Percentiles rank a stretch among this genome's conserved stretches.
phyloP scores from a whole-genome alignment of 208 protist genomes.

The Leishmania martiniquensis region DNA sequence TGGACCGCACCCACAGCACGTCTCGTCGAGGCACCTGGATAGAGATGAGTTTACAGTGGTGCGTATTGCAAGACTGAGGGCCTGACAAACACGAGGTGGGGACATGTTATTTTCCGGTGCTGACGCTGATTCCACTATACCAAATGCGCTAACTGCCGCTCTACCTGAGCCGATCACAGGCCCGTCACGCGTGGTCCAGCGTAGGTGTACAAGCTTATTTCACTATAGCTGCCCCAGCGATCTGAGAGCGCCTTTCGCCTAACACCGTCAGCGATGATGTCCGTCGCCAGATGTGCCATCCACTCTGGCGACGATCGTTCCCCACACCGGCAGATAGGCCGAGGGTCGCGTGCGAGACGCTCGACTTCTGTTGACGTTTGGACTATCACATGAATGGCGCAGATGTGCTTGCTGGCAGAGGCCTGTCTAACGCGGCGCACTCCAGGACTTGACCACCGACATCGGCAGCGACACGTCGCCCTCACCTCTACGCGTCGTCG shows the following conservation, averaged over 20 bases:
- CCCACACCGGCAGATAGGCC: not conserved
- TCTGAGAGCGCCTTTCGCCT: no score
- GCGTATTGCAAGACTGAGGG: not conserved
- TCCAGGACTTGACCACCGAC: not conserved
- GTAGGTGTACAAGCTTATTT: no score
- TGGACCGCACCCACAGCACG: not conserved
- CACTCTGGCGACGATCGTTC: not conserved
- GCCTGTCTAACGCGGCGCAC: not conserved
- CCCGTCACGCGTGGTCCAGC: no score
- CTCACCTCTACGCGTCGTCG: not conserved
- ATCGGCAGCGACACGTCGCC: not conserved
- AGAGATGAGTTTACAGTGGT: not conserved
- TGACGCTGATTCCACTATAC: not conserved
- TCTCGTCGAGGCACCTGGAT: not conserved
- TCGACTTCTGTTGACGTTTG: not conserved
- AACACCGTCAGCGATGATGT: not conserved
- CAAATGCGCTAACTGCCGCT: not conserved
- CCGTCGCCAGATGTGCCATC: not conserved
- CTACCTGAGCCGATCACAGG: no score
- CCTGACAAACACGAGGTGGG: not conserved
- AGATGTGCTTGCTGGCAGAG: not conserved
- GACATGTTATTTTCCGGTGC: not conserved
- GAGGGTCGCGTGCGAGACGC: not conserved
- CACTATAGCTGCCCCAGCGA: no score
- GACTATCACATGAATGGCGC: not conserved